A percentile compares a stretch with the other conserved stretches of the same genome.
phyloP scores from a whole-genome alignment of 73 alveolate genomes.

The Paramecium pentaurelia region DNA sequence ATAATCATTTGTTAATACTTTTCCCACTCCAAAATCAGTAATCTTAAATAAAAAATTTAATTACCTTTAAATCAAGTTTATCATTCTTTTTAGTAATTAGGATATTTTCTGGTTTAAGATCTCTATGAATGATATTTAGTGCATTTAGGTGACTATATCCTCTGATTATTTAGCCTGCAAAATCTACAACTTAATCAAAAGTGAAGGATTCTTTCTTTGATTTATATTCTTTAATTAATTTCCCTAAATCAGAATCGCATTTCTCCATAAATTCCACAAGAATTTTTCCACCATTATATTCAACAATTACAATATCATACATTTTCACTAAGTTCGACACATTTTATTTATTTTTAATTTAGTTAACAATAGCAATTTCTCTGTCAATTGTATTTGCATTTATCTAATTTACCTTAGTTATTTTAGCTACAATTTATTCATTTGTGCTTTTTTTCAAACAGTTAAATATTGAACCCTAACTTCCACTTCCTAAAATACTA shows the following conservation, averaged over 20 bases:
- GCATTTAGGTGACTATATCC: not conserved
- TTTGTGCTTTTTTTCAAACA: not conserved
- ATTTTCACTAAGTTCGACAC: not conserved
- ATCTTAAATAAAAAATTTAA: not conserved
- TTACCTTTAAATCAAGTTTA: not conserved
- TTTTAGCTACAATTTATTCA: not conserved
- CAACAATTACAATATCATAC: not conserved
- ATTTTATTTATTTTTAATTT: not conserved
- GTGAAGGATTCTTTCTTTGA: not conserved
- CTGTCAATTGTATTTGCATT: not conserved
- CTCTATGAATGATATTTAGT: not conserved
- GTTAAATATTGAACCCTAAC: not conserved
- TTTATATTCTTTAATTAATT: not conserved
- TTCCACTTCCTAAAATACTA: not conserved
- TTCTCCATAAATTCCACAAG: not conserved
- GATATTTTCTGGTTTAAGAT: not conserved
- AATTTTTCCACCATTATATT: not conserved
- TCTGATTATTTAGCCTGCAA: not conserved
- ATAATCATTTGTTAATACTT: not conserved
- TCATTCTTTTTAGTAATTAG: not conserved
- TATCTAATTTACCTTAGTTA: not conserved
- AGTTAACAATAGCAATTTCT: not conserved
- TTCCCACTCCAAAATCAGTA: conserved; percentile 30
- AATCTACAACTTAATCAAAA: not conserved
- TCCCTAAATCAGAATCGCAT: conserved; percentile 28